Evolutionary conservation across 495 filamentous ascomycete species (phyloP).

Genomic region (Penicillium pulvis): DNA sequence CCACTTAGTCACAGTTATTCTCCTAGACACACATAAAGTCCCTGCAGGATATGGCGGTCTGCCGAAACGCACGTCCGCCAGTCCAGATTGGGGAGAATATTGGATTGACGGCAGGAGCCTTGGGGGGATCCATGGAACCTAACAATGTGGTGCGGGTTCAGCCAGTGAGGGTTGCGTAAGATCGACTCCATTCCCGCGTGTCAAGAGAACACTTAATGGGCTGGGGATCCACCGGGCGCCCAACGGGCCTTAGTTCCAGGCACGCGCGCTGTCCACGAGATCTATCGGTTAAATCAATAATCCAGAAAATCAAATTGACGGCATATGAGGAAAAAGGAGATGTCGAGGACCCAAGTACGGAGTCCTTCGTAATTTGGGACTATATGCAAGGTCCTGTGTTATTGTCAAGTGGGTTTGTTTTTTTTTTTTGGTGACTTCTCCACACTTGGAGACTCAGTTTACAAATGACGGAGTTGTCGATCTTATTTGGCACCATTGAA

Average conservation of each 20-base stretch:
- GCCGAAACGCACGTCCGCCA: too few species aligned
- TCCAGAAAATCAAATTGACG: too few species aligned
- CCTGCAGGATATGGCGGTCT: slow-evolving; percentile 9
- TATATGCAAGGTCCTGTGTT: too few species aligned
- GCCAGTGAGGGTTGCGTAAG: slow-evolving; percentile 21
- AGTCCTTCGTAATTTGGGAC: too few species aligned
- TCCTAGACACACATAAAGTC: not conserved
- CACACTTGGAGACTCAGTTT: not conserved
- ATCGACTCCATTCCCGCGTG: slow-evolving; percentile 30
- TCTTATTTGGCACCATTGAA: not conserved
- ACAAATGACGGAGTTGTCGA: not conserved
- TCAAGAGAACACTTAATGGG: slow-evolving; percentile 13
- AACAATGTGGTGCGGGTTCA: not conserved
- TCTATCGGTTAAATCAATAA: slow-evolving; percentile 3
- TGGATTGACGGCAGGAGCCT: not conserved
- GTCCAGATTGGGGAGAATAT: not conserved
- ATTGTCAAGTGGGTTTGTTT: too few species aligned
- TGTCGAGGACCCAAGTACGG: too few species aligned
- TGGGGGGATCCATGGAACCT: not conserved
- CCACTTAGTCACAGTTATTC: not conserved
- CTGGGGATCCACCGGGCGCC: slow-evolving; percentile 25
- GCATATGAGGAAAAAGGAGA: too few species aligned
- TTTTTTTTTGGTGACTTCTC: not conserved
- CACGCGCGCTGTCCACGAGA: slow-evolving; percentile 26
- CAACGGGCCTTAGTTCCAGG: slow-evolving; percentile 23